Base-by-base conservation (phyloP, 257 asterid species). In the Solanum sitiens region DNA sequence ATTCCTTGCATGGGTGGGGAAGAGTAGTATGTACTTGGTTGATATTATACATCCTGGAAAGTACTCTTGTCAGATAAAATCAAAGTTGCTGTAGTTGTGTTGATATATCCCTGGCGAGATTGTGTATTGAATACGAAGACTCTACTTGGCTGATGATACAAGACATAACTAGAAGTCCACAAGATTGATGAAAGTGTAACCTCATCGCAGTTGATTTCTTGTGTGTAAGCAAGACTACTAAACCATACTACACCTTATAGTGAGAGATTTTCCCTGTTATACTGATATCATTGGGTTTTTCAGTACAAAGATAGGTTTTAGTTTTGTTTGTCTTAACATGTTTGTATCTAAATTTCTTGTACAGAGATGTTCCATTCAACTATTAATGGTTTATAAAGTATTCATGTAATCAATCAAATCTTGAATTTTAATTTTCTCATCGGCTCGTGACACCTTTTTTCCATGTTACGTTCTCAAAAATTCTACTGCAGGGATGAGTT, bases 291-390 rank as follows among this genome's bases (percentile, higher is more conserved):
- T 80, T 45, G 85, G 85, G 70, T 0, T 50, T 30, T 27, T 50
- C 25, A 32, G 16, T 50, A 47, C 35, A 61, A 82, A 47, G 70
- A 6, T 82, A 32, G 7, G 70, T 47, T 50, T 50, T 50, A 5
- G 65, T 79, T 15, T 18, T 18, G 40, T 50, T 5, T 0, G 70
- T 82, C 56, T 47, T 47, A 30, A 15, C 42, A 30, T 11, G 21
- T 9, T 82, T 50, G 85, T 50, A 80, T 39, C 84, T 95, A 23
- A 96, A 93, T 84, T 93, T 92, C 89, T 91, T 86, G 87, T 98
- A 92, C 77, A 93, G 30, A 47, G 44, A 30, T 6, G 27, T 27
- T 47, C 39, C 65, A 25, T 80, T 16, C 85, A 93, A 89, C 90
- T 73, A 91, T 91, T 88, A 42, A 86, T 91, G 33, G 92, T 92